A percentile compares a stretch with the other conserved stretches of the same genome.
phyloP scores from a whole-genome alignment of 164 flowering plant genomes.

The Umbilicus rupestris region DNA sequence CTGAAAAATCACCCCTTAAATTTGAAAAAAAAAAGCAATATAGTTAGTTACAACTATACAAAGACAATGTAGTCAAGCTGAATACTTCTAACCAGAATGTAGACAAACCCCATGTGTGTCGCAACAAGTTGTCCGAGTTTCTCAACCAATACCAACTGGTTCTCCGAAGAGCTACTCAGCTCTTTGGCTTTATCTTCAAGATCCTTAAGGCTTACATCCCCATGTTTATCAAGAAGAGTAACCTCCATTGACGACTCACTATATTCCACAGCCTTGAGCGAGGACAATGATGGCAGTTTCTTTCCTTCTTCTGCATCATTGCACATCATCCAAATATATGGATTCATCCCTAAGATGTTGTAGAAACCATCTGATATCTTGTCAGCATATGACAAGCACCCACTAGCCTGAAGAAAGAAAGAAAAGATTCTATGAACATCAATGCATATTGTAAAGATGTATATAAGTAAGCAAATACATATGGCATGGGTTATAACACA shows the following conservation, averaged over 20 bases:
- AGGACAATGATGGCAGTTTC: conserved; percentile 50
- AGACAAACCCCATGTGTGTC: conserved; percentile 66
- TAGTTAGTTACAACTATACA: background rate
- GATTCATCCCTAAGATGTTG: conserved; percentile 88
- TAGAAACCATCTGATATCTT: conserved; percentile 93
- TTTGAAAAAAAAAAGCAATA: conserved; percentile 12
- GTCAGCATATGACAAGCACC: conserved; percentile 78
- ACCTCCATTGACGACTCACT: conserved; percentile 75
- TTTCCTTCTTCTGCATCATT: conserved; percentile 72
- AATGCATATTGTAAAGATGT: background rate
- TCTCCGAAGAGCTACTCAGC: conserved; percentile 46
- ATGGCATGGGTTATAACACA: too few relatives aligned
- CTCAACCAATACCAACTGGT: conserved; percentile 50
- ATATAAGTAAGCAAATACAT: background rate
- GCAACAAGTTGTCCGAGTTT: conserved; percentile 85
- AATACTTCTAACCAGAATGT: background rate
- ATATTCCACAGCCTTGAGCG: conserved; percentile 57
- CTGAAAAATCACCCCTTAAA: conserved; percentile 67
- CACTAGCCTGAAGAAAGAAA: conserved; percentile 54
- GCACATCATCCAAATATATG: conserved; percentile 88
- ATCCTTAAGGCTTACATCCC: conserved; percentile 65
- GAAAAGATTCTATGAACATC: background rate
- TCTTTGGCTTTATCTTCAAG: conserved; percentile 75
- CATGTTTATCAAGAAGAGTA: conserved; percentile 58
- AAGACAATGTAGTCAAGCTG: background rate